Evolutionary conservation across 2,329 filamentous ascomycete genomes (phyloP), one percentile per base, ranked within the genome.

Genomic region (Cordyceps tenuipes): DNA sequence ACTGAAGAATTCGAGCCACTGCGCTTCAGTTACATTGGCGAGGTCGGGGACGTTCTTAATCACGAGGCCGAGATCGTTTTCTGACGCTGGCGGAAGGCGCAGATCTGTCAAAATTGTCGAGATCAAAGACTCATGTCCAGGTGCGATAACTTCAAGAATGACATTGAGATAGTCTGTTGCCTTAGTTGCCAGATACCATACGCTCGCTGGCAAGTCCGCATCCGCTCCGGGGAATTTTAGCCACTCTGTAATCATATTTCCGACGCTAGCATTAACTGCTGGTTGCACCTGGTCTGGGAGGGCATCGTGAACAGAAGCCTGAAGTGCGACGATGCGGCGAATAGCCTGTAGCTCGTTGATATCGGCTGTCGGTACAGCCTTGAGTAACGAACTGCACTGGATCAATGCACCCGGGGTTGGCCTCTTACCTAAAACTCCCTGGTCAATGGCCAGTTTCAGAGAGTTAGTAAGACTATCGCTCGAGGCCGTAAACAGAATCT

Each of bases 1-100:
- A 15, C 10, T 13, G 39, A 53, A 59, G 15, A 59, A 59, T 29
- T 59, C 39, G 23, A 59, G 29, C 57, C 57, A 59, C 43, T 54
- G 49, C n/a, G 23, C n/a, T 31, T 59, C 57, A 4, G 57, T 47
- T 3, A 59, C 57, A 17, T 29, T 39, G n/a, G 31, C 26, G 29
- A 59, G 57, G 43, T 59, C 57, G 17, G 17, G 12, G 21, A 52
- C 49, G n/a, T 29, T 59, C 12, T 46, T 17, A 39, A 59, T 46
- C 29, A 59, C 57, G 5, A 7, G 7, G 10, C 57, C 57, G 5
- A 53, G 39, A 29, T 29, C 57, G 8, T 12, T 26, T 8, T 41
- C 57, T 12, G 41, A 21, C 6, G 39, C 26, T 13, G 57, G 41
- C 10, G 57, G 34, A 31, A 44, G 19, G 26, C 57, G 57, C 12